Evolutionary conservation across 2,329 filamentous ascomycete genomes (phyloP), one percentile per base, ranked within the genome.

Genomic region (Balansia obtecta): DNA sequence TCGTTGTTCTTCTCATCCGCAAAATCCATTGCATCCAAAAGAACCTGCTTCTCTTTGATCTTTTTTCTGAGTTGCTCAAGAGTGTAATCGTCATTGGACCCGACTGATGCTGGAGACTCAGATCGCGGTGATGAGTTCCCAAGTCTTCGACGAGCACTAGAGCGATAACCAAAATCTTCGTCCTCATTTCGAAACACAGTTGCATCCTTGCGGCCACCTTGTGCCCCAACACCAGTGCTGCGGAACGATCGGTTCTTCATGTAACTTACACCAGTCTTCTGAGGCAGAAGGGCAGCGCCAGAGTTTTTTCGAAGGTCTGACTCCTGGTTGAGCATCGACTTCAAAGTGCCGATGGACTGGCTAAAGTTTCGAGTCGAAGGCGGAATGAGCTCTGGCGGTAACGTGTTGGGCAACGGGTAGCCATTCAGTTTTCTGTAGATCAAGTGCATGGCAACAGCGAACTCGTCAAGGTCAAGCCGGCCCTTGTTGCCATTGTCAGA

Each of bases 151-250:
- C 93, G 87, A 49, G 93, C 93, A 65, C 90, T 96, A 12, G 93
- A 97, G 58, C 85, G 85, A 63, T 98, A 98, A 5, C 88, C 89
- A 60, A 94, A 80, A 53, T 89, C 85, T 58, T 95, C 88, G 60
- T 95, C 89, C 57, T 97, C 93, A 63, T 97, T 96, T 63, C 94
- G 91, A 69, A 91, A 98, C 3, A 97, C 86, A 0, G 93, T 98
- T 2, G 86, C 93, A 69, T 98, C 93, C 66, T 97, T 97, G 46
- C 90, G 85, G 38, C 78, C 79, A 43, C 71, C 71, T 43, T 73
- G 73, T 46, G 75, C 69, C 2, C 77, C 76, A 37, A 75, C 76
- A 30, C 76, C 75, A 22, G 74, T 74, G 15, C 81, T 79, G 51
- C 83, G 81, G 74, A 98, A 95, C 0, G 93, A 98, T 59, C 95